Evolutionary conservation across 371 early-diverging fungal genomes (phyloP).

Genomic region (Rhizomucor miehei): DNA sequence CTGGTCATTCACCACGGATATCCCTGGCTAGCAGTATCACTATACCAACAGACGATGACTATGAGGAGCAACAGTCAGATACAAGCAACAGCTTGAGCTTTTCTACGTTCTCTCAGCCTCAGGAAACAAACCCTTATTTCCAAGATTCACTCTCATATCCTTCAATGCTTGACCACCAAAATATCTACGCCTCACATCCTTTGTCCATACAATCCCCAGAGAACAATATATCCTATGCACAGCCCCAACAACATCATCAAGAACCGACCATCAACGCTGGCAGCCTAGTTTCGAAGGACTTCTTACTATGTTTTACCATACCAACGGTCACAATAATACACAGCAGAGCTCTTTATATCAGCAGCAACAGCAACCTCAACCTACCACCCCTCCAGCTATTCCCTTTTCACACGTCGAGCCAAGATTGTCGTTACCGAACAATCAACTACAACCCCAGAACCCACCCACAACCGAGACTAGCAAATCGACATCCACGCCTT

Average conservation of each 20-base stretch:
- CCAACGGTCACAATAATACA: slow-evolving; percentile 2
- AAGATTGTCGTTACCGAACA: neutral
- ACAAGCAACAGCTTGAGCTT: slow-evolving; percentile 3
- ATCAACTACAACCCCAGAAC: neutral
- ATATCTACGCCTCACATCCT: neutral
- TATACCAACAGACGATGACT: slow-evolving; percentile 13
- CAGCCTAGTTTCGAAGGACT: slow-evolving; percentile 26
- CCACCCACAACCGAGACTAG: no score
- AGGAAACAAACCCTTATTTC: no score
- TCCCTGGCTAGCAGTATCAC: slow-evolving; percentile 13
- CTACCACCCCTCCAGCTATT: neutral
- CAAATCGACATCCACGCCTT: slow-evolving; percentile 8
- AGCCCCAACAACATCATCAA: no score
- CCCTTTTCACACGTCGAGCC: neutral
- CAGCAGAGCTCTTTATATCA: neutral
- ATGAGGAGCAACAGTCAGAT: neutral
- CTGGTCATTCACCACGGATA: slow-evolving; percentile 9
- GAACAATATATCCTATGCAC: neutral
- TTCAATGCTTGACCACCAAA: neutral
- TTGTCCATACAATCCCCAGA: neutral
- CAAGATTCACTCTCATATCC: no score
- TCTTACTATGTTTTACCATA: slow-evolving; percentile 21
- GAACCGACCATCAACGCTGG: slow-evolving; percentile 17
- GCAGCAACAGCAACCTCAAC: neutral
- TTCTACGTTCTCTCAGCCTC: neutral